These are phyloP conservation scores for Microthlaspi erraticum DNA, from an alignment of 345 rosid genomes.

Conservation along the genomic window DNA sequence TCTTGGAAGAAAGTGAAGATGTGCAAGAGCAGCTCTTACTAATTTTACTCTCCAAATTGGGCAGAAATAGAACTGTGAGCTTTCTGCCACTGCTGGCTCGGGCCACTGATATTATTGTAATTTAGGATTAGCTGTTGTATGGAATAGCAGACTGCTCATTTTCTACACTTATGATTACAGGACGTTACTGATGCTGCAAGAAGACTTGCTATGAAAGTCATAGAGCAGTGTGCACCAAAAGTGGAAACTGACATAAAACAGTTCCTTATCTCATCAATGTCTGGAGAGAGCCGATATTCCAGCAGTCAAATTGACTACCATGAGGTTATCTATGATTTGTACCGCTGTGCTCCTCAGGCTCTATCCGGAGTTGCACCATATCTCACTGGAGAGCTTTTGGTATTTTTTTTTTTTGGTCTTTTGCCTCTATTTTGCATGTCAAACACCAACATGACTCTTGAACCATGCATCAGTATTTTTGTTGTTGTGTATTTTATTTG, in stretches of 20 bases:
- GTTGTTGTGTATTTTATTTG: conserved; percentile 20
- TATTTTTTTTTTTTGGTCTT: conserved; percentile 44
- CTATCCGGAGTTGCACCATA: conserved; percentile 84
- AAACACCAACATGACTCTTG: conserved; percentile 29
- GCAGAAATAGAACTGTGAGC: conserved; percentile 77
- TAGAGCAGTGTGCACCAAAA: conserved; percentile 80
- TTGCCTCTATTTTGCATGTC: conserved; percentile 8
- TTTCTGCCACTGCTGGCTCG: conserved; percentile 21
- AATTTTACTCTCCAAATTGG: conserved; percentile 71
- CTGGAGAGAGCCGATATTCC: conserved; percentile 68
- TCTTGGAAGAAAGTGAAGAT: conserved; percentile 95
- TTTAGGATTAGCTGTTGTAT: not conserved
- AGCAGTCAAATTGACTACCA: conserved; percentile 77
- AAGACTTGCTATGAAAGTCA: conserved; percentile 88
- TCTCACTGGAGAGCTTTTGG: conserved; percentile 97
- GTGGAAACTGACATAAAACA: conserved; percentile 89
- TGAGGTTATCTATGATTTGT: conserved; percentile 85
- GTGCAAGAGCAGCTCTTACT: conserved; percentile 77
- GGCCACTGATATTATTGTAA: conserved; percentile 3
- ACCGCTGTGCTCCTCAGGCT: conserved; percentile 83
- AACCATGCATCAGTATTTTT: conserved; percentile 21
- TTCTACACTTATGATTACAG: conserved; percentile 53
- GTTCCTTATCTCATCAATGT: conserved; percentile 84
- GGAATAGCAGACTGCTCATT: conserved; percentile 32
- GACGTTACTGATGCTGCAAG: conserved; percentile 69